Evolutionary conservation across 1,284 basidiomycete genomes (phyloP).

Genomic region (Sporisorium sorghi): DNA sequence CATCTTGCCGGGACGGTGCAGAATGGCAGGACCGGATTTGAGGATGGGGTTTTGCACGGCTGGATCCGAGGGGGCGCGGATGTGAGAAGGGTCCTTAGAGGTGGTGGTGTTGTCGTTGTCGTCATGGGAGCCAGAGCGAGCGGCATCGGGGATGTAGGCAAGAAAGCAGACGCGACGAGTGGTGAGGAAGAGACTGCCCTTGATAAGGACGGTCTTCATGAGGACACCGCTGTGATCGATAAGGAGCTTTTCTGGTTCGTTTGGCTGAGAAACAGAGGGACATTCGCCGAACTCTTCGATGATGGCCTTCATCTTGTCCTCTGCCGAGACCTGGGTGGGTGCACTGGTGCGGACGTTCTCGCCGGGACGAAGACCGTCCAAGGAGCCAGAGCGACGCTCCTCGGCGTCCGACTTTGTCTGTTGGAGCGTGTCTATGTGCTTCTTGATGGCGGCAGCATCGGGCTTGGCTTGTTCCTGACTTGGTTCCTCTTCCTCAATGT

Average conservation of each 20-base stretch:
- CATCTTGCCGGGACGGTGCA: conserved; percentile 54
- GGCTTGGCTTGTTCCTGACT: conserved; percentile 17
- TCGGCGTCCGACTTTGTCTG: conserved; percentile 13
- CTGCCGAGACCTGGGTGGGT: conserved; percentile 22
- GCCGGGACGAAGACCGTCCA: conserved; percentile 19
- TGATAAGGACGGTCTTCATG: conserved; percentile 58
- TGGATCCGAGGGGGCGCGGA: conserved; percentile 26
- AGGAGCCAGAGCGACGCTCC: conserved; percentile 26
- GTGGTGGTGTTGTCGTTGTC: background rate
- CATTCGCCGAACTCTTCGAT: conserved; percentile 59
- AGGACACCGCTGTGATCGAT: conserved; percentile 49
- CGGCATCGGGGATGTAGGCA: conserved; percentile 50
- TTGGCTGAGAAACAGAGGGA: conserved; percentile 24
- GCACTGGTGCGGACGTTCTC: conserved; percentile 21
- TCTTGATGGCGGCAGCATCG: conserved; percentile 9
- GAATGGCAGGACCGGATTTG: conserved; percentile 53
- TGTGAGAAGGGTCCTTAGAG: background rate
- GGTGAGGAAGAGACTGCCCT: conserved; percentile 59
- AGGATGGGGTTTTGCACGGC: conserved; percentile 46
- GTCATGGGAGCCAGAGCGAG: background rate
- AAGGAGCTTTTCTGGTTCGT: conserved; percentile 52
- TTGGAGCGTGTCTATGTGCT: conserved; percentile 9
- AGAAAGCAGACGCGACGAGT: conserved; percentile 61
- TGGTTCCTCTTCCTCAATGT: conserved; percentile 15
- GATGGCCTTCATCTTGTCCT: conserved; percentile 54